Evolutionary conservation across 805 yeast species (phyloP), one percentile per base, ranked within the genome.

Genomic region (Dipodascus albidus): DNA sequence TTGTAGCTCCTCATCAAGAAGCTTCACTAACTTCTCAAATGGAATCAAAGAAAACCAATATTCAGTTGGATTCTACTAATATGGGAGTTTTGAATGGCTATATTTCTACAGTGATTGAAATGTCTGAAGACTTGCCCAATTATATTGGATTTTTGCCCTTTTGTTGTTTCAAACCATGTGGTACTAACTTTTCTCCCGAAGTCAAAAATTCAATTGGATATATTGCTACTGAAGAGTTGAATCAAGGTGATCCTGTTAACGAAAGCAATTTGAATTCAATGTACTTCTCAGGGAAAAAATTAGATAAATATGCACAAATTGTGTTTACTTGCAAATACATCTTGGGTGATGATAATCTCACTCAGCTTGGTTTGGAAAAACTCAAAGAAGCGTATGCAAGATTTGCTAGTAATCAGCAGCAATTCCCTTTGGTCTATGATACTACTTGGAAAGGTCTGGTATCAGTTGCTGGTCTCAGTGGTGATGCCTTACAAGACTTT

Each of bases 201-300:
- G 72, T 71, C 0, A 64, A 69, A 21, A 55, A 62, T 0, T 52
- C 65, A 38, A 78, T 82, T 33, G 55, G 61, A 9, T 60, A 64
- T 22, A 75, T 76, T 1, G 81, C 83, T 0, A 56, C 52, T 1
- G 54, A 63, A 3, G 87, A 82, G 53, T 63, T 74, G 15, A 61
- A 70, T 21, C 3, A 14, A 11, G 74, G 67, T 38, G 82, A 79
- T 55, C 72, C 79, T 19, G 68, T 69, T 9, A 74, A 71, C 2
- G 72, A 73, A 64, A 75, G 82, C 14, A 70, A 80, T 58, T 70
- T 81, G 17, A 88, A 87, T 58, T 86, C 95, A 0, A 87, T 87
- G 95, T 88, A 88, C 68, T 81, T 84, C 19, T 75, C 91, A 1
- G 96, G 96, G n/a, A 88, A 88, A 62, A 76, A 80, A 21, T 68